These are phyloP conservation scores for Tulasnella calospora DNA, from an alignment of 768 basidiomycete species.

Conservation along the genomic window DNA sequence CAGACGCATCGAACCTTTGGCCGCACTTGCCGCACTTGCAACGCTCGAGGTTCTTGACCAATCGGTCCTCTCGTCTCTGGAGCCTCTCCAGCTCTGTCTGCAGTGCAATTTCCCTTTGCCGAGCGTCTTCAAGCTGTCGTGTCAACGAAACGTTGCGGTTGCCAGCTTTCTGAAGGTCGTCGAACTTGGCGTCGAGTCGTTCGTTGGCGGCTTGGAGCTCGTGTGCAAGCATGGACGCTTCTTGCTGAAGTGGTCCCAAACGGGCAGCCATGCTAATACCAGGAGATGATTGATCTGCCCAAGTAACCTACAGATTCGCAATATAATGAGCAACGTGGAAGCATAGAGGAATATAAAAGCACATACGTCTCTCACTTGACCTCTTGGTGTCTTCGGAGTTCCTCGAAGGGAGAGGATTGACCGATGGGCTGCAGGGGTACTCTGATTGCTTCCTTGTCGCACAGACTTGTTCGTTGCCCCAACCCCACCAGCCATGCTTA, in stretches of 20 bases:
- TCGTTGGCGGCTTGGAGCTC: constrained; percentile 54
- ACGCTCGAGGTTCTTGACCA: constrained; percentile 24
- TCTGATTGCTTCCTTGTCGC: not conserved
- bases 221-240: not conserved
- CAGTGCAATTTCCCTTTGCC: constrained; percentile 48
- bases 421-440: not conserved
- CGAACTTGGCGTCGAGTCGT: constrained; percentile 82
- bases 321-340: not conserved
- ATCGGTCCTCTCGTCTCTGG: constrained; percentile 55
- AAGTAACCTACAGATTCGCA: not conserved
- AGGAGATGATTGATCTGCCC: not conserved
- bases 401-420: constrained; percentile 32
- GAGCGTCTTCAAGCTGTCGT: constrained; percentile 51
- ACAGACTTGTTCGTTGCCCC: not conserved
- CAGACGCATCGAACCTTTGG: constrained; percentile 26
- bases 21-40: constrained; percentile 26
- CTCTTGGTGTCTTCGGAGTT: constrained; percentile 57
- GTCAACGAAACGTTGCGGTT: constrained; percentile 48
- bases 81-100: constrained; percentile 67
- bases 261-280: not conserved
- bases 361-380: not conserved
- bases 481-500: not conserved
- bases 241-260: constrained; percentile 1
- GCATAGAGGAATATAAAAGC: not conserved
- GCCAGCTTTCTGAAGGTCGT: constrained; percentile 77